Evolutionary conservation across 73 alveolate genomes (phyloP).

Genomic region (Paramecium pentaurelia): DNA sequence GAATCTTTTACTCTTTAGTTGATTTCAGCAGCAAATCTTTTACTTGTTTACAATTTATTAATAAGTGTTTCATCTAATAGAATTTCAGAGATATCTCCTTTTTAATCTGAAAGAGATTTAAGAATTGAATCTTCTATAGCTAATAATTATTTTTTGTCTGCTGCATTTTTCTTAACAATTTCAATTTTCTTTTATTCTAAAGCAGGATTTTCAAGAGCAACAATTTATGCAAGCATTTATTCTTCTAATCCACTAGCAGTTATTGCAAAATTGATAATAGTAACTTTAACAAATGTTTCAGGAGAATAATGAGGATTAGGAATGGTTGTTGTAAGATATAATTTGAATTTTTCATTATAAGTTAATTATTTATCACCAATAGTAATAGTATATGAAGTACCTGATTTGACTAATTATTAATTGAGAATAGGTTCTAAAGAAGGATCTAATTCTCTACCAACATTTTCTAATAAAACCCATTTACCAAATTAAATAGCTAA

Average conservation of each 20-base stretch:
- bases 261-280: slow-evolving; percentile 99
- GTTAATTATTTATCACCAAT: slow-evolving; percentile 81
- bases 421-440: slow-evolving; percentile 98
- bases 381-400: slow-evolving; percentile 52
- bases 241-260: slow-evolving; percentile 99
- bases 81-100: slow-evolving; percentile 92
- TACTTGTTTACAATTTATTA: slow-evolving; percentile 86
- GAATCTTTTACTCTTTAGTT: slow-evolving; percentile 92
- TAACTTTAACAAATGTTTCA: slow-evolving; percentile 97
- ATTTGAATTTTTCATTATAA: slow-evolving; percentile 87
- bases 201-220: slow-evolving; percentile 94
- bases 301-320: slow-evolving; percentile 99
- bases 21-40: slow-evolving; percentile 93
- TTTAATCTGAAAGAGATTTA: slow-evolving; percentile 87
- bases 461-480: slow-evolving; percentile 99
- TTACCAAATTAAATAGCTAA: slow-evolving; percentile 97
- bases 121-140: slow-evolving; percentile 97
- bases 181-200: slow-evolving; percentile 77
- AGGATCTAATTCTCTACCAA: slow-evolving; percentile 99
- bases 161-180: slow-evolving; percentile 78
- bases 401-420: slow-evolving; percentile 72
- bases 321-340: slow-evolving; percentile 97
- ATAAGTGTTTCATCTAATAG: slow-evolving; percentile 92
- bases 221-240: slow-evolving; percentile 98
- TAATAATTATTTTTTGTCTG: slow-evolving; percentile 79